A percentile compares a stretch with the other conserved stretches of the same genome.
phyloP scores from a whole-genome alignment of 2,329 filamentous ascomycete species.

The Apiospora kogelbergensis region DNA sequence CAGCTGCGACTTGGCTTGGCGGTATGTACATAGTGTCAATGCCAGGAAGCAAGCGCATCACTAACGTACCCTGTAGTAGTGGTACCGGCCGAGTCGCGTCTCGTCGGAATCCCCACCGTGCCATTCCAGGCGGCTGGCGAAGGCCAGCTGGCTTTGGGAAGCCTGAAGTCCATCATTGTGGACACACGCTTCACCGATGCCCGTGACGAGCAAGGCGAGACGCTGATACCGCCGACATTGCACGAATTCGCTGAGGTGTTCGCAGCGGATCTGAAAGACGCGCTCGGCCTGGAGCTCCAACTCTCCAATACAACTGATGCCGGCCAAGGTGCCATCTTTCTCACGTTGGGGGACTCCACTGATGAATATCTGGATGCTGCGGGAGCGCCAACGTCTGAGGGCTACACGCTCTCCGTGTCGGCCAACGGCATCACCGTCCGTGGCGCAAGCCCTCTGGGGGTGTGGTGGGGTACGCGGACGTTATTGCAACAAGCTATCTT shows the following conservation, averaged over 20 bases:
- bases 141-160: constrained; percentile 28
- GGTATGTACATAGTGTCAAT: neutral
- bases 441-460: constrained; percentile 54
- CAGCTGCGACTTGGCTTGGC: neutral
- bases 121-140: constrained; percentile 28
- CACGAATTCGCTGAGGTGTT: constrained; percentile 48
- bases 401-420: constrained; percentile 45
- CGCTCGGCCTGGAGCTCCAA: constrained; percentile 29
- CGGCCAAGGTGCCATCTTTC: constrained; percentile 35
- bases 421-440: constrained; percentile 42
- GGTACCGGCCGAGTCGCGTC: constrained; percentile 20
- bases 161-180: constrained; percentile 40
- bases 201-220: constrained; percentile 45
- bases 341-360: constrained; percentile 44
- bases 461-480: constrained; percentile 59
- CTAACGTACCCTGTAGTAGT: constrained; percentile 6
- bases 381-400: constrained; percentile 47
- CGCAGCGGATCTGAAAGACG: constrained; percentile 31
- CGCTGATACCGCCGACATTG: constrained; percentile 51
- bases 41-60: neutral
- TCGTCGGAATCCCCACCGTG: constrained; percentile 34
- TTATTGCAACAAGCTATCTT: constrained; percentile 51
- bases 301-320: constrained; percentile 24
- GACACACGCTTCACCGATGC: constrained; percentile 39
- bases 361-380: constrained; percentile 42